Percentiles rank a stretch among this genome's conserved stretches.
Evolutionary conservation across 1,284 basidiomycete species (phyloP).

Genomic region (Fistulina hepatica): DNA sequence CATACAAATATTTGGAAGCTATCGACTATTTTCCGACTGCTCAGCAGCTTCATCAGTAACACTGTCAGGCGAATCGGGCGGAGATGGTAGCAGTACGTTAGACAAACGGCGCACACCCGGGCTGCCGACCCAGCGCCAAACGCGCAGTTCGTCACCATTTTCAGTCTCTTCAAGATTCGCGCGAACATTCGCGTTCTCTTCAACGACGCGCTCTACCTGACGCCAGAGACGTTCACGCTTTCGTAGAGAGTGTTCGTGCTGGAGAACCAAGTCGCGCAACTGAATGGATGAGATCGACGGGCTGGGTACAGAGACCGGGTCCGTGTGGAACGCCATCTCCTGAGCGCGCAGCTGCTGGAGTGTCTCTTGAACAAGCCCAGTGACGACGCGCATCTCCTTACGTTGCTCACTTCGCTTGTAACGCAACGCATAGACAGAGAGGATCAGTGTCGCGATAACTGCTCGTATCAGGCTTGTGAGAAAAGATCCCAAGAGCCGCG

Average conservation of each 20-base stretch:
- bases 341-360: constrained; percentile 79
- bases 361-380: constrained; percentile 69
- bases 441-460: neutral
- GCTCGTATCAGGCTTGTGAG: too few species aligned
- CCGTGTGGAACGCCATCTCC: constrained; percentile 76
- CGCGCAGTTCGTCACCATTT: constrained; percentile 80
- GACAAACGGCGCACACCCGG: constrained; percentile 18
- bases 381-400: constrained; percentile 47
- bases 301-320: constrained; percentile 68
- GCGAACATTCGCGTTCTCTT: constrained; percentile 91
- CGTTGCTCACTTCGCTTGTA: constrained; percentile 14
- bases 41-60: constrained; percentile 1
- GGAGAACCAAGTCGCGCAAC: constrained; percentile 82
- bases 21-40: too few species aligned
- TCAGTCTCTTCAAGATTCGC: constrained; percentile 79
- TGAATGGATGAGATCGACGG: constrained; percentile 84
- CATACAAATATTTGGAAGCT: too few species aligned
- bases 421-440: neutral
- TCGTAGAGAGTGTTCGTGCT: constrained; percentile 67
- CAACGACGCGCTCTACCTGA: constrained; percentile 79
- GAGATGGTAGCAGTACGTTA: neutral
- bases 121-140: constrained; percentile 74
- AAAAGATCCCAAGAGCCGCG: too few species aligned
- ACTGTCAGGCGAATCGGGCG: too few species aligned
- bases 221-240: constrained; percentile 73